Evolutionary conservation across 179 eudicot genomes (phyloP), one percentile per base, ranked within the genome.

Genomic region (Heliamphora ciliata): DNA sequence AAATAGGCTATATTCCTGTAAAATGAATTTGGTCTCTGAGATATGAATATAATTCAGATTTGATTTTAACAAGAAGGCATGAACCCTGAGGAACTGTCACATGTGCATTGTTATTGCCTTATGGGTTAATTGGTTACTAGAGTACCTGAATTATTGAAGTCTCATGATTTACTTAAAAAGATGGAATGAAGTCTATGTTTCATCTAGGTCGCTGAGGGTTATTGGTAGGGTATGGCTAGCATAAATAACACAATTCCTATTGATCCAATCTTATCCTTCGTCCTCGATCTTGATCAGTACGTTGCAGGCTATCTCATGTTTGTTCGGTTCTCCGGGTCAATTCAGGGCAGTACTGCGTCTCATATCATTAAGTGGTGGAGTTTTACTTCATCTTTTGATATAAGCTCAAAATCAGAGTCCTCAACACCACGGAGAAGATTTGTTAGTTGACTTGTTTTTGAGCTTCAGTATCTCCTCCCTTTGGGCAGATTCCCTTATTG

Each of bases 311-410:
- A 92, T 71, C 81, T 86, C 60, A 90, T 90, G 94, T 92, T 76
- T 64, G 94, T 94, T 1, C 97, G 98, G 17, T 94, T 94, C 81
- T 83, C 91, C 2, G 97, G 91, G 65, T 92, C 98, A 2, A 94
- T 94, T 75, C 97, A 92, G 84, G 97, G 97, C 0, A 92, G 98
- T 47, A 92, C 98, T 0, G 98, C 91, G 70, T 78, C 86, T 66
- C 98, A 94, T 63, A 85, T 84, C 82, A 82, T 94, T 65, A 91
- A 89, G 11, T 92, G 95, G 95, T 94, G 98, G 98, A 92, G 93
- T 24, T 94, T 94, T 76, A 88, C 79, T 73, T 90, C 79, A 44
- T 90, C 74, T 63, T 92, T 84, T 63, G 85, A 84, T 14, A 50
- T 74, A 10, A 73, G 15, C 6, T 74, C 71, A 74, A 73, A 73